A percentile compares a stretch with the other conserved stretches of the same genome.
Evolutionary conservation across 2,329 filamentous ascomycete species (phyloP).

Genomic region (Lizonia empirigonia): DNA sequence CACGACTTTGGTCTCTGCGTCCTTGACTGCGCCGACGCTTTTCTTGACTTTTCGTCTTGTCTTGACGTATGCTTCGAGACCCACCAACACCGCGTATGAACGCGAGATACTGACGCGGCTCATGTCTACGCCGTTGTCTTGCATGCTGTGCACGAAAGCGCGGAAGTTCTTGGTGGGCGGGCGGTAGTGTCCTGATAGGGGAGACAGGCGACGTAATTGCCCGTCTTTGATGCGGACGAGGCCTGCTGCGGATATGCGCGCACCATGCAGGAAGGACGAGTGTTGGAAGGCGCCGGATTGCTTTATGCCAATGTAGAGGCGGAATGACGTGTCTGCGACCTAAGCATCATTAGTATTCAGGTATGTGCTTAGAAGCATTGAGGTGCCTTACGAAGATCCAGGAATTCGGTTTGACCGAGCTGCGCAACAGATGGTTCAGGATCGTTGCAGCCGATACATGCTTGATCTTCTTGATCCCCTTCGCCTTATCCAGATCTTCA

Average conservation of each 20-base stretch:
- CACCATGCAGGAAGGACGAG: conserved; percentile 84
- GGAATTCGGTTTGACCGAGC: conserved; percentile 81
- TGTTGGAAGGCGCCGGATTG: conserved; percentile 88
- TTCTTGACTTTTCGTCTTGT: conserved; percentile 69
- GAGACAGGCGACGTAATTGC: conserved; percentile 73
- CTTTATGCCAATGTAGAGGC: conserved; percentile 89
- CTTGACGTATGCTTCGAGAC: conserved; percentile 78
- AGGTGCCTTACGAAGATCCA: conserved; percentile 77
- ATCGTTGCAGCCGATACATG: conserved; percentile 74
- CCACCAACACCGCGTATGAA: conserved; percentile 80
- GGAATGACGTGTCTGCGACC: conserved; percentile 80
- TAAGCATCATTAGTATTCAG: conserved; percentile 14
- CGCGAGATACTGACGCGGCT: conserved; percentile 77
- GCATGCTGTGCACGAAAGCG: conserved; percentile 75
- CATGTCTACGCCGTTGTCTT: conserved; percentile 78
- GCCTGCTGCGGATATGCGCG: conserved; percentile 80
- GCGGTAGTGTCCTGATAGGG: conserved; percentile 76
- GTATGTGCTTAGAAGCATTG: not conserved
- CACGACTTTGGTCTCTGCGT: conserved; percentile 64
- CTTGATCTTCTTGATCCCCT: conserved; percentile 65
- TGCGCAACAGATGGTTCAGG: conserved; percentile 77
- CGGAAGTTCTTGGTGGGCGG: conserved; percentile 83
- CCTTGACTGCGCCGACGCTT: conserved; percentile 56
- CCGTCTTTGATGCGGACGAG: conserved; percentile 85
- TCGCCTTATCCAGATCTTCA: conserved; percentile 65